These are phyloP conservation scores for Xylaria sp. DNA, from an alignment of 2,329 filamentous ascomycete genomes.

Conservation along the genomic window DNA sequence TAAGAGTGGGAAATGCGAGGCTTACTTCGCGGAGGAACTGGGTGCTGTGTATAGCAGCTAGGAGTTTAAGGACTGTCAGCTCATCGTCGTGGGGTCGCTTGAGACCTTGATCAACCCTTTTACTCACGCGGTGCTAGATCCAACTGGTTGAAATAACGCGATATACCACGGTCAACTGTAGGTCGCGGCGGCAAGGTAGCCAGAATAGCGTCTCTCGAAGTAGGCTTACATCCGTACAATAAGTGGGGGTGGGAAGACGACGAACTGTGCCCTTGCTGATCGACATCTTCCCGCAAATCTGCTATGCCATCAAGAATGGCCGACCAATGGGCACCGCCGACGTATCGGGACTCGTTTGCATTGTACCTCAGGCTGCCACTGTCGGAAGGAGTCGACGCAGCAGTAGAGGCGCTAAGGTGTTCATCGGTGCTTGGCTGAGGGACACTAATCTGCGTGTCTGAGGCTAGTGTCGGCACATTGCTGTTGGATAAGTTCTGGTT, in stretches of 20 bases:
- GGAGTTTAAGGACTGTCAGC: conserved; percentile 25
- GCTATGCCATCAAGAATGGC: conserved; percentile 32
- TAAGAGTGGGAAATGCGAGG: not conserved
- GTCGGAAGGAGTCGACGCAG: conserved; percentile 22
- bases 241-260: conserved; percentile 5
- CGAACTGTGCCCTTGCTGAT: conserved; percentile 1
- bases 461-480: not conserved
- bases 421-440: conserved; percentile 8
- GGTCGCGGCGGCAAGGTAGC: conserved; percentile 44
- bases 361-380: conserved; percentile 17
- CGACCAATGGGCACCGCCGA: conserved; percentile 20
- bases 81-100: not conserved
- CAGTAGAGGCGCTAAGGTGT: not conserved
- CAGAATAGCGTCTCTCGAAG: conserved; percentile 42
- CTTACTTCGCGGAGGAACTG: conserved; percentile 58
- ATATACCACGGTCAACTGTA: conserved; percentile 42
- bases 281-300: conserved; percentile 21
- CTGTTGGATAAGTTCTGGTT: conserved; percentile 18
- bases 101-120: conserved; percentile 24
- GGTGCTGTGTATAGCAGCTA: conserved; percentile 55
- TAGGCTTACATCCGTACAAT: conserved; percentile 26
- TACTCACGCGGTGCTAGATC: conserved; percentile 45
- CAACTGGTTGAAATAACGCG: conserved; percentile 45
- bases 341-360: conserved; percentile 22
- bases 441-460: not conserved